Base-by-base conservation (phyloP, 1,139 yeast genomes). In the Candida neerlandica region DNA sequence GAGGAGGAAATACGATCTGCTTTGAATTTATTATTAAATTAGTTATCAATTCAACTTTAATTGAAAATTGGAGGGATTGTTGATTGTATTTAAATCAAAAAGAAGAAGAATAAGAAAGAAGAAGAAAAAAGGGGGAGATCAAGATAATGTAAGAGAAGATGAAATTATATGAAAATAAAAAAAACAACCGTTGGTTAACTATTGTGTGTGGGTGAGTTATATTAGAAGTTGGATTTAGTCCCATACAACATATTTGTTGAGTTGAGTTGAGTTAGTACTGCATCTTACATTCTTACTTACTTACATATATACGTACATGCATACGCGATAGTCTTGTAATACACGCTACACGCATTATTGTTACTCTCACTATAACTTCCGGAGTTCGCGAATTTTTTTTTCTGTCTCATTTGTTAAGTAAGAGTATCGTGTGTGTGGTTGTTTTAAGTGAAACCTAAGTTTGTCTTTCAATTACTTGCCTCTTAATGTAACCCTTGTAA, bases 231-330 rank as follows among this genome's bases (percentile, higher is more conserved):
- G 26, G 10, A 7, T 21, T 21, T 37, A 37, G 21, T 21, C 41
- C 41, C 30, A 37, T 37, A 19, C 30, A 37, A 37, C 5, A 23
- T 29, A 37, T 37, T 37, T 37, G 41, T 37, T 37, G 41, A 37
- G 41, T 37, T 29, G 4, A 29, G 41, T 37, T 37, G 41, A 37
- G 41, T 37, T 29, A 4, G 41, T 37, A 37, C 41, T 37, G 41
- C 41, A 37, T 37, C 9, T 37, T 37, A 19, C 27, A 37, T 27
- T 26, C 29, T 29, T 23, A 4, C n/a, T 4, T 23, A 23, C 27
- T 7, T 10, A 23, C 23, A 21, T 6, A 21, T 6, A 21, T 6
- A 21, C 23, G 6, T 6, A 21, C 6, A 21, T 6, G 5, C 23
- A 21, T 21, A 21, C 27, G 27, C 27, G 27, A 23, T 23, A 23